phyloP scores from a whole-genome alignment of 1,284 basidiomycete species.

The Cutaneotrichosporon curvatum region DNA sequence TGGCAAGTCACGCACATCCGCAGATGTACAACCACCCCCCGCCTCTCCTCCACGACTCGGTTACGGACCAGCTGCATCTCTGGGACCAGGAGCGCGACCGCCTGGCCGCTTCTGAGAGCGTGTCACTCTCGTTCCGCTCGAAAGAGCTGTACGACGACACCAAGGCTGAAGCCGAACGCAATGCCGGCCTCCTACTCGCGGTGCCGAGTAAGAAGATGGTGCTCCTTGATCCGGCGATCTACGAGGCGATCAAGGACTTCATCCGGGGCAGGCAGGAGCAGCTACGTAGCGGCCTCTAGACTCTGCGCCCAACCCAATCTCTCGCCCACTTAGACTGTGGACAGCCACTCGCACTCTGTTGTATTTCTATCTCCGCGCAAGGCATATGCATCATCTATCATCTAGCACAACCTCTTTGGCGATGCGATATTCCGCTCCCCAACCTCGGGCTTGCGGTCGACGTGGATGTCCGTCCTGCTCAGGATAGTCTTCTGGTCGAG shows the following conservation, averaged over 20 bases:
- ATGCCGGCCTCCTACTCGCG: slow-evolving; percentile 25
- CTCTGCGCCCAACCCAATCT: too few species aligned
- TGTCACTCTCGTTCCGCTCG: slow-evolving; percentile 38
- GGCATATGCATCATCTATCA: neutral
- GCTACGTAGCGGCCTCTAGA: too few species aligned
- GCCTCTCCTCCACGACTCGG: slow-evolving; percentile 51
- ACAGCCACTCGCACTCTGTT: neutral
- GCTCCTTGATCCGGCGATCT: slow-evolving; percentile 35
- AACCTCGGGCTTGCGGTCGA: slow-evolving; percentile 8
- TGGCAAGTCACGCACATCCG: slow-evolving; percentile 89
- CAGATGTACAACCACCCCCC: slow-evolving; percentile 84
- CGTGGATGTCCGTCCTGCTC: slow-evolving; percentile 1
- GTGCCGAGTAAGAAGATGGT: slow-evolving; percentile 28
- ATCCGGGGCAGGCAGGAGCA: slow-evolving; percentile 31
- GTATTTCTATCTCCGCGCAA: neutral
- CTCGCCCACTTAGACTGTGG: too few species aligned
- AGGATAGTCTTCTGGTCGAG: neutral
- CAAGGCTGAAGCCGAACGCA: slow-evolving; percentile 29
- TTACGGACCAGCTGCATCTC: slow-evolving; percentile 94
- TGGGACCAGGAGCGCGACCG: slow-evolving; percentile 98
- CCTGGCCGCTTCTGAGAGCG: slow-evolving; percentile 77
- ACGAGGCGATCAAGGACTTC: slow-evolving; percentile 38
- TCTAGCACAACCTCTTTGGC: slow-evolving; percentile 18
- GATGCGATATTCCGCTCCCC: slow-evolving; percentile 2
- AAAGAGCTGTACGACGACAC: slow-evolving; percentile 41